Evolutionary conservation across 1,139 yeast genomes (phyloP), one percentile per base, ranked within the genome.

Genomic region (Zhuliangozyma parablackwelliae): DNA sequence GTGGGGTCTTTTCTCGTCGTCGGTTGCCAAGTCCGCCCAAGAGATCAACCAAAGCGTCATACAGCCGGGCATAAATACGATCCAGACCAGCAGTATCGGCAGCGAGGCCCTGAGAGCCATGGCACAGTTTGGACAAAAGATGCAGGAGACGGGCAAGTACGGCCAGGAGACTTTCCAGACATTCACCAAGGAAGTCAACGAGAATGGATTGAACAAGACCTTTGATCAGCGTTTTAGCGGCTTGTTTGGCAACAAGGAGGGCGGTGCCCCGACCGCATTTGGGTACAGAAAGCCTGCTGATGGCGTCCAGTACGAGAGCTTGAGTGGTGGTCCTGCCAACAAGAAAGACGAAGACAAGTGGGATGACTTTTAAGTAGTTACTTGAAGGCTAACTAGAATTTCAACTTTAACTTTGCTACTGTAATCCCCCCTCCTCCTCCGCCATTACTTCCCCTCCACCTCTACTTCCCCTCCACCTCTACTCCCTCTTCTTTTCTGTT

Each of bases 121-220:
- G 78, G 83, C 89, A 42, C 97, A 92, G 65, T 92, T 90, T 66
- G 97, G 97, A 33, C 95, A 86, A 57, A 87, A 80, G 55, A 85
- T 90, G 72, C 95, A 85, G 56, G 95, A 88, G 51, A 88, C 97
- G 1, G 88, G 95, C 28, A 75, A 72, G 46, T 82, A 79, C 51
- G 84, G 84, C 4, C 73, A 69, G 45, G 78, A 82, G 50, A 82
- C 84, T 9, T 80, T 82, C 61, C 78, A 75, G 48, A 68, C 68
- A 21, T 79, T 82, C 51, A 82, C 90, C 7, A 61, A 70, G 36
- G 78, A 70, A 39, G 45, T 61, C 29, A 61, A 62, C 47, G 59
- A 50, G 40, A 59, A 56, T 40, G 69, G 62, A 25, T 53, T 54
- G 45, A 62, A 50, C 56, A 63, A 51, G 58, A 61, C 56, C 53